phyloP scores from a whole-genome alignment of 495 filamentous ascomycete genomes.

The Poronia punctata region DNA sequence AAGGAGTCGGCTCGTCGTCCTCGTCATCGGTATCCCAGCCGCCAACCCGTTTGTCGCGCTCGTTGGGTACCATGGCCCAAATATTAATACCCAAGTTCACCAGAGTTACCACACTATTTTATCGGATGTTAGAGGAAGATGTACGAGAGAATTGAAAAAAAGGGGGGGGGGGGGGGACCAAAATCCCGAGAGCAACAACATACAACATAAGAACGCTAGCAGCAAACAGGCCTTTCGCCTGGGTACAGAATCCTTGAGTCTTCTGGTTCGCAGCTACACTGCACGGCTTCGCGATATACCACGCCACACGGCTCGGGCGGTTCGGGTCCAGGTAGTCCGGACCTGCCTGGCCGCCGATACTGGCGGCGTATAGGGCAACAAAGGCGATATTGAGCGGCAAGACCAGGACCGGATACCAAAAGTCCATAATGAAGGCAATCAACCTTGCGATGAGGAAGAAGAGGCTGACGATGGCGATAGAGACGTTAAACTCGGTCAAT shows the following conservation, averaged over 20 bases:
- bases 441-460: conserved; percentile 60
- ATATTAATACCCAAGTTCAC: conserved; percentile 49
- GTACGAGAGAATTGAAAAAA: background rate
- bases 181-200: conserved; percentile 22
- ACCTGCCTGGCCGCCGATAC: conserved; percentile 66
- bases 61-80: conserved; percentile 56
- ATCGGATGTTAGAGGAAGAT: conserved; percentile 8
- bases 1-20: conserved; percentile 7
- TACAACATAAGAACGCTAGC: conserved; percentile 66
- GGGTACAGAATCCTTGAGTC: conserved; percentile 61
- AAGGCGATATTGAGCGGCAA: conserved; percentile 51
- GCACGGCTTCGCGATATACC: conserved; percentile 81
- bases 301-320: conserved; percentile 61
- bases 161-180: background rate
- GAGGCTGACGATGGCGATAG: conserved; percentile 67
- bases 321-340: conserved; percentile 70
- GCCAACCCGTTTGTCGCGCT: conserved; percentile 31
- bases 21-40: conserved; percentile 29
- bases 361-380: conserved; percentile 57
- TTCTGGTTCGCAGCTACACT: conserved; percentile 48
- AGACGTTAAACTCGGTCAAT: conserved; percentile 72
- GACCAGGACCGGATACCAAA: conserved; percentile 65
- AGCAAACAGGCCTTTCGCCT: conserved; percentile 70
- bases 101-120: conserved; percentile 45
- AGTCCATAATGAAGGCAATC: conserved; percentile 61